Conservation (phyloP, 2,329 filamentous ascomycete genomes). For the Allantophomopsis cytisporea region DNA sequence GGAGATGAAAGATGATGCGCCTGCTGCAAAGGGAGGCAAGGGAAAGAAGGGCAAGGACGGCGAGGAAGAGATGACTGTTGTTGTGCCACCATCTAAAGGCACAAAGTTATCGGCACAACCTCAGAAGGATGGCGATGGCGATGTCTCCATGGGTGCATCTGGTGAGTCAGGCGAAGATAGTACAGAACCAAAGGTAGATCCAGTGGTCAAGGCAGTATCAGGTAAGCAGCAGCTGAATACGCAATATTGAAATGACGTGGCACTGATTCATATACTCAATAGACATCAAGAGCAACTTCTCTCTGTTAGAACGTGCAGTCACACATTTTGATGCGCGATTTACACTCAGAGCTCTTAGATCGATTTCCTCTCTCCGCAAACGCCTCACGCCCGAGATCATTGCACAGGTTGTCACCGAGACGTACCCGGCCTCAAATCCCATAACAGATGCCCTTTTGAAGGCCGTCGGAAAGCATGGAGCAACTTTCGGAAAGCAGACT, state of each 20-base stretch:
- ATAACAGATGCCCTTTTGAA: constrained; percentile 58
- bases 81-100: constrained; percentile 60
- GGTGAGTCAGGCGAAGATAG: constrained; percentile 13
- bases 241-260: too few species aligned
- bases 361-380: constrained; percentile 92
- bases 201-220: constrained; percentile 42
- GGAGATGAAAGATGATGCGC: constrained; percentile 54
- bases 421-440: constrained; percentile 48
- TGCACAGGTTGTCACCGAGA: constrained; percentile 67
- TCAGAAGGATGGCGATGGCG: constrained; percentile 49
- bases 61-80: constrained; percentile 68
- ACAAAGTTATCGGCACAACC: constrained; percentile 40
- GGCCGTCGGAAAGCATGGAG: constrained; percentile 53
- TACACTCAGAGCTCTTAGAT: constrained; percentile 83
- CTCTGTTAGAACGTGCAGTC: constrained; percentile 82
- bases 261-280: constrained; percentile 3
- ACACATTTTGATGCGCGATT: constrained; percentile 90
- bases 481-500: constrained; percentile 43
- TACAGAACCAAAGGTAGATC: constrained; percentile 38
- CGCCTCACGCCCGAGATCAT: constrained; percentile 72
- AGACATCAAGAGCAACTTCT: constrained; percentile 96
- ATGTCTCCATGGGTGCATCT: constrained; percentile 55
- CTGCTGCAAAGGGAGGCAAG: constrained; percentile 45
- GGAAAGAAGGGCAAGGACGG: constrained; percentile 55
- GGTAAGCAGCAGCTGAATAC: constrained; percentile 28